phyloP scores from a whole-genome alignment of 805 yeast genomes.

The Pichia manshurica region DNA sequence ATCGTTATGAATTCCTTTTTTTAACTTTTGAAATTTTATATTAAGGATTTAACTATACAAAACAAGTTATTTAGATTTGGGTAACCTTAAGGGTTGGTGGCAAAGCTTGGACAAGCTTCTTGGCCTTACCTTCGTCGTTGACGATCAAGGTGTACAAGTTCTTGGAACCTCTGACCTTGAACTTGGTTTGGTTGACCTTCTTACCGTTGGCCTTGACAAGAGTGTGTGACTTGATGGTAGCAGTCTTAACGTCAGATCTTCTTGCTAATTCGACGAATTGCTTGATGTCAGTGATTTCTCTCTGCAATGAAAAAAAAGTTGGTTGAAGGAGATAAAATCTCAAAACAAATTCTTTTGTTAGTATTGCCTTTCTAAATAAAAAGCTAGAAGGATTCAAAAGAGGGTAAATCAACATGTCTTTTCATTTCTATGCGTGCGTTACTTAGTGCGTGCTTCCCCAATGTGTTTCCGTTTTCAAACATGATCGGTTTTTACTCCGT shows the following conservation, averaged over 20 bases:
- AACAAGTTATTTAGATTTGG: conserved; percentile 22
- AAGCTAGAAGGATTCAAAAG: too few species aligned
- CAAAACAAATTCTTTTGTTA: conserved; percentile 14
- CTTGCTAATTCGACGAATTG: conserved; percentile 94
- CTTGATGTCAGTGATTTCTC: conserved; percentile 93
- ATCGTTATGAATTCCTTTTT: conserved; percentile 1
- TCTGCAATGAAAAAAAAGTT: conserved; percentile 18
- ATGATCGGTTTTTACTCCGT: too few species aligned
- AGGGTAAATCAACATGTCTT: too few species aligned
- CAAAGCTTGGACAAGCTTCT: conserved; percentile 94
- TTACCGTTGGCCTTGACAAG: conserved; percentile 77
- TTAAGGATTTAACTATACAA: conserved; percentile 11
- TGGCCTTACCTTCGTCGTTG: conserved; percentile 93
- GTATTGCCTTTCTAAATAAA: conserved; percentile 9
- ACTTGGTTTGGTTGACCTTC: conserved; percentile 89
- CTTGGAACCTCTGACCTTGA: conserved; percentile 97
- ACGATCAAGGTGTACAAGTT: conserved; percentile 93
- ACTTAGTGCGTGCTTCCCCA: too few species aligned
- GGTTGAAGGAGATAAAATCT: background rate
- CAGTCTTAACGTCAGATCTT: conserved; percentile 91
- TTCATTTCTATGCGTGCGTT: too few species aligned
- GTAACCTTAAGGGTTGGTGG: conserved; percentile 86
- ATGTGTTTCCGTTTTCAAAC: too few species aligned
- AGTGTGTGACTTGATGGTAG: conserved; percentile 90
- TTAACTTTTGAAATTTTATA: conserved; percentile 5